phyloP scores from a whole-genome alignment of 225 moss, liverwort and hornwort genomes.

The Polytrichum formosum region DNA sequence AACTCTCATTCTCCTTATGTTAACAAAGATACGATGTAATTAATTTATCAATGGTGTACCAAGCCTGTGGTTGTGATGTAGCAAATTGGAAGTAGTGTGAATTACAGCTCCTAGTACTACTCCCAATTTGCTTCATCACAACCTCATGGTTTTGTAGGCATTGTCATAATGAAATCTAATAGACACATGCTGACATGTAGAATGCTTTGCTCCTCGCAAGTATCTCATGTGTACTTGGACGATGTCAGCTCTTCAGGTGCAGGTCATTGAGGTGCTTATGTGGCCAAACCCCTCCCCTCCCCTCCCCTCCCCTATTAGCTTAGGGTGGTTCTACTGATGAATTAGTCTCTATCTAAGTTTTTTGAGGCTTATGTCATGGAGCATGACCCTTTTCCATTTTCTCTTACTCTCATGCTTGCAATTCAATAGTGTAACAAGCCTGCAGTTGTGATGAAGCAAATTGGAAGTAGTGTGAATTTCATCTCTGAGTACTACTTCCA shows the following conservation, averaged over 20 bases:
- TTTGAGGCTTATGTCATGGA: neutral
- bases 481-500: neutral
- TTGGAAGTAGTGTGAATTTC: too few species aligned
- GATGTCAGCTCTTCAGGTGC: neutral
- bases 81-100: too few species aligned
- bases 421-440: neutral
- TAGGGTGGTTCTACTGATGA: neutral
- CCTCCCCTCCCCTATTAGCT: too few species aligned
- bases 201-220: neutral
- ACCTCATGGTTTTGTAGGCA: too few species aligned
- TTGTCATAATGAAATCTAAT: too few species aligned
- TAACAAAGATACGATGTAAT: too few species aligned
- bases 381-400: neutral
- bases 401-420: neutral
- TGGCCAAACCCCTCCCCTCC: too few species aligned
- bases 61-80: too few species aligned
- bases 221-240: neutral
- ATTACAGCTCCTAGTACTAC: neutral
- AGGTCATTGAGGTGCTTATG: too few species aligned
- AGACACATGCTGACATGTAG: too few species aligned
- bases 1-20: neutral
- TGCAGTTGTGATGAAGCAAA: too few species aligned
- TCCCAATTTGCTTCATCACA: neutral
- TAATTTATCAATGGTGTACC: neutral
- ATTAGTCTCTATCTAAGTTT: neutral